Evolutionary conservation across 352 stramenopile species (phyloP), one percentile per base, ranked within the genome.

Genomic region (Pythium myriotylum): DNA sequence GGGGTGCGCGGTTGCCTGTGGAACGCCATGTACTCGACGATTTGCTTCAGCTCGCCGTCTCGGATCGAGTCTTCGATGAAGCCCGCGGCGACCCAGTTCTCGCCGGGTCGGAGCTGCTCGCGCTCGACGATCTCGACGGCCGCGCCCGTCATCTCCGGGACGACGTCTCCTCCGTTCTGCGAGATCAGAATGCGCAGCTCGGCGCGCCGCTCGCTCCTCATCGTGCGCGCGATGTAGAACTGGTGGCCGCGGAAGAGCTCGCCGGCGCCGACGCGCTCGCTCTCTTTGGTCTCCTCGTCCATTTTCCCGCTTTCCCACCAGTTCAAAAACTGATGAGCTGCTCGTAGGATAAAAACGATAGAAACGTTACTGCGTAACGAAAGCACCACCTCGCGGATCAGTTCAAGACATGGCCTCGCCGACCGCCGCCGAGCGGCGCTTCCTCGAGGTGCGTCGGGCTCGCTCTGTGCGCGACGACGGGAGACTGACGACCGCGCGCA

Each of bases 41-140:
- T 19, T 23, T 77, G 48, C 37, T 76, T 72, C 48, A 82, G 57
- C 40, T 59, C 41, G 12, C 64, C 63, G 39, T 62, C 67, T 20
- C 60, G 65, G 51, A 84, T 56, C 26, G 71, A 85, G 56, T 88
- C 71, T 43, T 72, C 65, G 27, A 91, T 54, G 51, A 86, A 89
- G 17, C 77, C 69, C 7, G 58, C 62, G 6, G 79, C 65, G 24
- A 91, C 68, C 76, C 70, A 78, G 46, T 75, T 16, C 22, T 66
- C 51, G 1, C 50, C 54, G 13, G 49, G 40, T 52, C 68, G 46
- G 27, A 88, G 60, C 23, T 60, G 39, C 3, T 67, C 61, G 24
- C 35, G 69, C 47, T 74, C 63, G 17, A 88, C 81, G 35, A 90
- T 65, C 49, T 86, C 68, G 33, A 79, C 62, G 8, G 65, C 54